A percentile compares a stretch with the other conserved stretches of the same genome.
Evolutionary conservation across 345 rosid genomes (phyloP).

Genomic region (Corymbia maculata): DNA sequence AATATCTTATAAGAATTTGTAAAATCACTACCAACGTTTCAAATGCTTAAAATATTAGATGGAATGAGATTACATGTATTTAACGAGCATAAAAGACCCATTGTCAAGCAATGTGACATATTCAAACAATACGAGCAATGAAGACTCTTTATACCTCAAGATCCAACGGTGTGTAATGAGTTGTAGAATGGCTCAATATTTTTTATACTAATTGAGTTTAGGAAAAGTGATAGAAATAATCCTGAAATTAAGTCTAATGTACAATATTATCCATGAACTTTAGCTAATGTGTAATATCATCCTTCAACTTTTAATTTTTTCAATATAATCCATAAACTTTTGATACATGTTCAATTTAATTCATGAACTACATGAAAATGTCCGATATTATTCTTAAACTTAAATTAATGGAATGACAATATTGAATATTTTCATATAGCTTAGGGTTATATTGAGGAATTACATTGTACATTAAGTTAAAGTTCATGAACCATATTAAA

Average conservation of each 20-base stretch:
- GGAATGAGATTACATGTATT: not conserved
- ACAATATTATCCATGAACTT: fast-evolving
- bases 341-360: no score
- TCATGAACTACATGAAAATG: no score
- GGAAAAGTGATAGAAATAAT: not conserved
- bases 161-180: not conserved
- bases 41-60: not conserved
- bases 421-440: no score
- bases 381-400: no score
- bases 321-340: fast-evolving
- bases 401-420: no score
- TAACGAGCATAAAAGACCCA: not conserved
- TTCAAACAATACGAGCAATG: not conserved
- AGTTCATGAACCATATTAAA: no score
- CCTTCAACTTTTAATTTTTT: not conserved
- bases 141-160: not conserved
- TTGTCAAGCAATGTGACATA: not conserved
- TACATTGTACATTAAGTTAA: no score
- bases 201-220: no score
- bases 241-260: fast-evolving
- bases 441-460: no score
- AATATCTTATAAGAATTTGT: not conserved
- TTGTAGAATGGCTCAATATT: not conserved
- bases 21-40: fast-evolving
- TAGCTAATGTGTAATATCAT: fast-evolving